Evolutionary conservation across 768 basidiomycete species (phyloP).

Genomic region (Candolleomyces efflorescens): DNA sequence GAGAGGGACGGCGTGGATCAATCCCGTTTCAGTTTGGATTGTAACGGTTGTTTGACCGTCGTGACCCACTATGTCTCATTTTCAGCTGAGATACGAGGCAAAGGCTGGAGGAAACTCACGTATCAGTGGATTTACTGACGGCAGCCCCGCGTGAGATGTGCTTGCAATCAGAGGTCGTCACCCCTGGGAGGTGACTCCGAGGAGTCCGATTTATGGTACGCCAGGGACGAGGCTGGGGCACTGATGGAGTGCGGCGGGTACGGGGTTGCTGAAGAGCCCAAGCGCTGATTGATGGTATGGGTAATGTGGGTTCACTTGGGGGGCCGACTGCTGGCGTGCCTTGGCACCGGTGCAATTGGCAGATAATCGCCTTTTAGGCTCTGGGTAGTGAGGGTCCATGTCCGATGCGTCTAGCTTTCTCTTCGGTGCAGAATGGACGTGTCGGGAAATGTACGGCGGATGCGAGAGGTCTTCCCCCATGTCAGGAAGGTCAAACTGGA

Average conservation of each 20-base stretch:
- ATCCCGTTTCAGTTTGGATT: too few relatives aligned
- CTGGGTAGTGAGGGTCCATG: background rate
- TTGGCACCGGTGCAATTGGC: background rate
- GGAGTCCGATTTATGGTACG: constrained; percentile 1
- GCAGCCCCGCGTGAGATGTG: too few relatives aligned
- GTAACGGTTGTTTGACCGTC: too few relatives aligned
- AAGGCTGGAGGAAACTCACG: too few relatives aligned
- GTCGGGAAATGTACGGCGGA: constrained; percentile 49
- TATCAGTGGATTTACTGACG: too few relatives aligned
- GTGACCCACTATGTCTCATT: too few relatives aligned
- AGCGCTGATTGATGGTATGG: background rate
- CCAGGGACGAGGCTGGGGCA: background rate
- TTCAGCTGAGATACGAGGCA: too few relatives aligned
- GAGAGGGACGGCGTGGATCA: too few relatives aligned
- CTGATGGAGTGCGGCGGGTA: background rate
- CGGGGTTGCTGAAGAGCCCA: background rate
- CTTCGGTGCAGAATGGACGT: background rate
- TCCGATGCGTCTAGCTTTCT: background rate
- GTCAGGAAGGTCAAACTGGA: constrained; percentile 64
- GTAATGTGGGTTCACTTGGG: background rate
- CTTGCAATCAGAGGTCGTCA: too few relatives aligned
- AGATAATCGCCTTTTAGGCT: background rate
- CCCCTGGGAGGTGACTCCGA: background rate
- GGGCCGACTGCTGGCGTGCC: background rate
- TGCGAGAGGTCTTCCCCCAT: constrained; percentile 66